These are phyloP conservation scores for Magnolia changhungtana DNA, from an alignment of 164 flowering plant genomes.

Conservation along the genomic window DNA sequence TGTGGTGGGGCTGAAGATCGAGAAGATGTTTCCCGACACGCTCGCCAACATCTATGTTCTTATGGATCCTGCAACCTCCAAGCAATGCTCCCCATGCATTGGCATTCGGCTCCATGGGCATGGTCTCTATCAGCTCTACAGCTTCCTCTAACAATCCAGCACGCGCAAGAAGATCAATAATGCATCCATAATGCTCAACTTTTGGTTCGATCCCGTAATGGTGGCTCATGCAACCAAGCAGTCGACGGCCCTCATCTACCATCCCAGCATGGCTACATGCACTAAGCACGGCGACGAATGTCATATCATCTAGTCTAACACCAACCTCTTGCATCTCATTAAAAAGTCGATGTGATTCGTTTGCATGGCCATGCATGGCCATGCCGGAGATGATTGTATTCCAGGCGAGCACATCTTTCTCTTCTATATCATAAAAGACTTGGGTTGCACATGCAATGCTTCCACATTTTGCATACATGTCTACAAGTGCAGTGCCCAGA, in stretches of 20 bases:
- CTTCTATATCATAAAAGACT: constrained; percentile 21
- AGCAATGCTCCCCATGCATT: constrained; percentile 18
- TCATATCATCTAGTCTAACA: constrained; percentile 16
- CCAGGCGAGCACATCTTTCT: constrained; percentile 32
- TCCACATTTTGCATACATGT: constrained; percentile 36
- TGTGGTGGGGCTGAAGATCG: constrained; percentile 32
- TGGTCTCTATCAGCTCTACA: constrained; percentile 7
- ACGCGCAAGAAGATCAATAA: constrained; percentile 7
- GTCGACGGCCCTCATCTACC: constrained; percentile 15
- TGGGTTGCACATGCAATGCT: constrained; percentile 22
- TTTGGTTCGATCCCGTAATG: constrained; percentile 5
- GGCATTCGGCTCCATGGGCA: constrained; percentile 16
- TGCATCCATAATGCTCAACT: constrained; percentile 16
- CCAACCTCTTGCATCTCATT: constrained; percentile 23
- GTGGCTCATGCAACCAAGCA: constrained; percentile 7
- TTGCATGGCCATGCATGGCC: constrained; percentile 31
- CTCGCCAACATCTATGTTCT: constrained; percentile 19
- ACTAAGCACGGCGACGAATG: constrained; percentile 14
- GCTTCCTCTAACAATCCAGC: constrained; percentile 15
- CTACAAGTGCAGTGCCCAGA: constrained; percentile 32
- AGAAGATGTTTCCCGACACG: constrained; percentile 28
- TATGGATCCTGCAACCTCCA: constrained; percentile 16
- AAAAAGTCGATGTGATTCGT: constrained; percentile 21
- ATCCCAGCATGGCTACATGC: constrained; percentile 20
- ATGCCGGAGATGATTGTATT: constrained; percentile 34